Evolutionary conservation across 1,284 basidiomycete species (phyloP).

Genomic region (Lentinula novae-zelandiae): DNA sequence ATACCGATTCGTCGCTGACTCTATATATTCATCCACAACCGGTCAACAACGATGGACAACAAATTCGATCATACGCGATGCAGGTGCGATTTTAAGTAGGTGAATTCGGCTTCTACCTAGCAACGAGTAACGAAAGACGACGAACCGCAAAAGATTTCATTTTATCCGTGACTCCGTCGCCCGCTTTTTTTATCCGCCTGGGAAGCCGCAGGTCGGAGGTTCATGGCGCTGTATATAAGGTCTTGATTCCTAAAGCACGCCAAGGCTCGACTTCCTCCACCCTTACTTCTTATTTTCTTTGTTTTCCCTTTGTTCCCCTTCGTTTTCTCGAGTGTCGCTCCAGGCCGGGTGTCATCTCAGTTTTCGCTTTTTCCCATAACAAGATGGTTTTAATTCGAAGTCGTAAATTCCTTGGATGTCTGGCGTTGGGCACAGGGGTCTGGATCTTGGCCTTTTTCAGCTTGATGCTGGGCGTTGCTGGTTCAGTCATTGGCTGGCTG

Average conservation of each 20-base stretch:
- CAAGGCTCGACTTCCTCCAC: not conserved
- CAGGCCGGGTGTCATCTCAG: conserved; percentile 8
- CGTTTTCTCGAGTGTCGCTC: conserved; percentile 1
- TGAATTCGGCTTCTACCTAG: too few relatives aligned
- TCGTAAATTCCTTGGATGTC: conserved; percentile 13
- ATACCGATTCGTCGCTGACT: too few relatives aligned
- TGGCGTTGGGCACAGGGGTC: conserved; percentile 13
- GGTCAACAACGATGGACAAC: too few relatives aligned
- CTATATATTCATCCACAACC: too few relatives aligned
- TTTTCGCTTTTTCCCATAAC: conserved; percentile 6
- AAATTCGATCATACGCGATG: too few relatives aligned
- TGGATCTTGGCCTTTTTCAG: conserved; percentile 14
- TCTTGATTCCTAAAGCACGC: not conserved
- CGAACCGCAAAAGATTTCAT: too few relatives aligned
- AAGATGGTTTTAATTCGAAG: conserved; percentile 16
- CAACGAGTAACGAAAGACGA: too few relatives aligned
- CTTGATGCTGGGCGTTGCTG: conserved; percentile 12
- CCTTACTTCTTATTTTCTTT: conserved; percentile 5
- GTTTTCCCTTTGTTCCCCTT: not conserved
- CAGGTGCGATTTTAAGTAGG: too few relatives aligned
- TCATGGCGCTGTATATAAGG: not conserved
- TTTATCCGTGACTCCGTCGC: not conserved
- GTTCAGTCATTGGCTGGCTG: conserved; percentile 14
- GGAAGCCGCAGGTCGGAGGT: not conserved
- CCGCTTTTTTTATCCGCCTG: not conserved